phyloP scores from a whole-genome alignment of 164 flowering plant species.

The Kalanchoe fedtschenkoi region DNA sequence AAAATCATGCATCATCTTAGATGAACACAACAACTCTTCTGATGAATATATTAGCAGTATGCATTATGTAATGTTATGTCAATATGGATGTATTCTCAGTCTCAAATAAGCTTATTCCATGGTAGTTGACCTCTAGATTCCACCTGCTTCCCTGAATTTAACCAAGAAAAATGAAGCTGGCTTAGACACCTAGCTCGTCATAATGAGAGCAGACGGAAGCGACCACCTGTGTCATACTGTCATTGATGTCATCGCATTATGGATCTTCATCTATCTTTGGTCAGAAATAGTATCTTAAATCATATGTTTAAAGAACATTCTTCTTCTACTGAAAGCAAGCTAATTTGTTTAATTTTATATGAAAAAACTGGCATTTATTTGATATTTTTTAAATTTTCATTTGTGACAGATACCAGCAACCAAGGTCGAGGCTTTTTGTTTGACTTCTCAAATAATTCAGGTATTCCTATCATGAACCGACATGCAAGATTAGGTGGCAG shows the following conservation, averaged over 20 bases:
- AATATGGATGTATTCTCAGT: too few relatives aligned
- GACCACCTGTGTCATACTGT: constrained; percentile 60
- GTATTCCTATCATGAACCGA: constrained; percentile 24
- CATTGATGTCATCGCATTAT: constrained; percentile 50
- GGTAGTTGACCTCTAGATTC: constrained; percentile 42
- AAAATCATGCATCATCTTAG: too few relatives aligned
- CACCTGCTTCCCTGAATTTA: constrained; percentile 84
- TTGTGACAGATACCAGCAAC: constrained; percentile 37
- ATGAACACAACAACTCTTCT: too few relatives aligned
- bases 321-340: neutral
- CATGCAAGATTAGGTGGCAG: constrained; percentile 5
- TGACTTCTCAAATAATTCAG: constrained; percentile 53
- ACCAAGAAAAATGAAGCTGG: constrained; percentile 92
- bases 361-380: neutral
- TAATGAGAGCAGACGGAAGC: constrained; percentile 93
- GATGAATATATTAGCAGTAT: neutral
- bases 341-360: neutral
- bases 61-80: neutral
- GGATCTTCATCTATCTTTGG: constrained; percentile 55
- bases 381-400: neutral
- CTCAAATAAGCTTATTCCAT: neutral
- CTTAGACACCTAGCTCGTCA: constrained; percentile 91
- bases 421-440: constrained; percentile 51
- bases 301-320: neutral
- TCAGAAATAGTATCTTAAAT: constrained; percentile 17